A percentile compares a stretch with the other conserved stretches of the same genome.
Conservation (phyloP, 1,284 basidiomycete genomes). For the Ceratobasidium theobromae region DNA sequence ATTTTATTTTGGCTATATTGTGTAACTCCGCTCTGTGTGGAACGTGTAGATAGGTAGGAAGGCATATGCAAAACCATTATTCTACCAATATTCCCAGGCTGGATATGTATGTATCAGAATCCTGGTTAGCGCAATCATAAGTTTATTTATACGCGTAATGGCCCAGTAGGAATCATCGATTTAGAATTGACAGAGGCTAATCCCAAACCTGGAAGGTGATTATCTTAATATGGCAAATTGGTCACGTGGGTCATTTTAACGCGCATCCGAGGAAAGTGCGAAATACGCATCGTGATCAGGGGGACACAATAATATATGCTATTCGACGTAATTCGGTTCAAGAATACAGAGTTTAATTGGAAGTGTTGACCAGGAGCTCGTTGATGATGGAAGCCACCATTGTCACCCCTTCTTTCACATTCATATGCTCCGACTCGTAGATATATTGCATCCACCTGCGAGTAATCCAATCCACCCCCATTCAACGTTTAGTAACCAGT, state of each 20-base stretch:
- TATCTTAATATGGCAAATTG: too few relatives aligned
- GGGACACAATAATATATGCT: too few relatives aligned
- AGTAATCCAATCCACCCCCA: background rate
- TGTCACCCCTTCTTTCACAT: constrained; percentile 10
- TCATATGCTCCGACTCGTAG: background rate
- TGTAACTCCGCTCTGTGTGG: background rate
- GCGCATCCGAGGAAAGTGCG: too few relatives aligned
- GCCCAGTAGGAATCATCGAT: too few relatives aligned
- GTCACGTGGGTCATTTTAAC: too few relatives aligned
- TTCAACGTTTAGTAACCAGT: background rate
- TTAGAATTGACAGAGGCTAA: too few relatives aligned
- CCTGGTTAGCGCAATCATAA: too few relatives aligned
- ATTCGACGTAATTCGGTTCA: too few relatives aligned
- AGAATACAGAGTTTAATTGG: too few relatives aligned
- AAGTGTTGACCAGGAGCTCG: background rate
- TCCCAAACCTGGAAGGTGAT: too few relatives aligned
- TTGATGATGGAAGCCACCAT: constrained; percentile 1
- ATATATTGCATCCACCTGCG: constrained; percentile 1
- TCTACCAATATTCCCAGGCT: background rate
- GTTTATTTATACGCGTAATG: too few relatives aligned
- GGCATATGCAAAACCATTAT: background rate
- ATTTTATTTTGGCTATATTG: background rate
- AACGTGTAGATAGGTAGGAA: background rate
- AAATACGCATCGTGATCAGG: too few relatives aligned
- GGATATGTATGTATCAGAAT: background rate